Evolutionary conservation across 2,329 filamentous ascomycete species (phyloP).

Genomic region (Fonsecaea monophora): DNA sequence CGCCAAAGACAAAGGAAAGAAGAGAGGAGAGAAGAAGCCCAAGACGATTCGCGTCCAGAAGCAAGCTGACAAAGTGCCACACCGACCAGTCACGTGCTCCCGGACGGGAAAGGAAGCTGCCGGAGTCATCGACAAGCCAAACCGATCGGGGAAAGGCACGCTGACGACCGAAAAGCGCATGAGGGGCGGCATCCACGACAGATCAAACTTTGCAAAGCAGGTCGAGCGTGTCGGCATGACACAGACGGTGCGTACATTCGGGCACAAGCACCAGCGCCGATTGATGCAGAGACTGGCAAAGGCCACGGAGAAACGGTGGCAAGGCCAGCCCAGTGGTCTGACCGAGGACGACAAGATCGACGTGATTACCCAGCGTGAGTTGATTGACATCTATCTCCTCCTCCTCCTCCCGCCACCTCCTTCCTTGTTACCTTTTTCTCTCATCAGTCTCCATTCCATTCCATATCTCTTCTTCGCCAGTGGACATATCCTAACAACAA

Average conservation of each 20-base stretch:
- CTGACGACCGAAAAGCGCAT: not conserved
- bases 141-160: not conserved
- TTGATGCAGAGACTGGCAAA: conserved; percentile 3
- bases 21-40: not conserved
- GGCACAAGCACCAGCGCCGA: not conserved
- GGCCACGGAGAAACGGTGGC: conserved; percentile 14
- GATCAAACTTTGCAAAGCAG: not conserved
- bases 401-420: too few species aligned
- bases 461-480: too few species aligned
- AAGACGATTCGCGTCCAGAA: not conserved
- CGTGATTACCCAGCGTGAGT: conserved; percentile 13
- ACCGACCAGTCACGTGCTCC: too few species aligned
- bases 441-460: too few species aligned
- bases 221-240: not conserved
- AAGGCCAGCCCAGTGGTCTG: not conserved
- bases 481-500: too few species aligned
- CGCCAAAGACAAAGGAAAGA: not conserved
- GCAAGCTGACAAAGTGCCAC: too few species aligned
- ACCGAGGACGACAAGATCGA: conserved; percentile 24
- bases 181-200: not conserved
- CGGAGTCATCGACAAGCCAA: not conserved
- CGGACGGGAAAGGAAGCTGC: not conserved
- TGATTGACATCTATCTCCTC: too few species aligned
- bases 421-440: not conserved
- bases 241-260: not conserved